phyloP scores from a whole-genome alignment of 2,329 filamentous ascomycete genomes.

The Teratosphaeria gauchensis region DNA sequence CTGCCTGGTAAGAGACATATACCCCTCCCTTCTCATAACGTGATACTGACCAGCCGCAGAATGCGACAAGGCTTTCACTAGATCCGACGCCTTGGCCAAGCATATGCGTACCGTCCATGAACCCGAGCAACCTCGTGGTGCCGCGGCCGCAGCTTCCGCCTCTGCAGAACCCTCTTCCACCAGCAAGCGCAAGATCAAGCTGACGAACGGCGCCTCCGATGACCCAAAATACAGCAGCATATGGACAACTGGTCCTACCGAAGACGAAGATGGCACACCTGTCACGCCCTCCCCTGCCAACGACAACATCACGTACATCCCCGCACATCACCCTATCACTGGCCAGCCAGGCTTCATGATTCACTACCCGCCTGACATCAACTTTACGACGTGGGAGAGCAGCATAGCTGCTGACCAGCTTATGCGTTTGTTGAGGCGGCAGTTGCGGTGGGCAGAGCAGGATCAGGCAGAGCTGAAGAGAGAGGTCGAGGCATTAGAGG shows the following conservation, averaged over 20 bases:
- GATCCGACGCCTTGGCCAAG: constrained; percentile 90
- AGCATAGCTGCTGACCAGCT: constrained; percentile 56
- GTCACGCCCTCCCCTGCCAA: constrained; percentile 31
- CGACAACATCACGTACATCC: constrained; percentile 50
- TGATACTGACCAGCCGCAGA: constrained; percentile 44
- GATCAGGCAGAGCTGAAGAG: constrained; percentile 54
- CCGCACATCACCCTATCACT: constrained; percentile 51
- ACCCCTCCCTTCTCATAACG: neutral
- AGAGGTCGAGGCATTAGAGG: constrained; percentile 59
- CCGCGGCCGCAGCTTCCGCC: constrained; percentile 59
- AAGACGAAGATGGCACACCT: constrained; percentile 23
- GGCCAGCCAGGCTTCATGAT: constrained; percentile 37
- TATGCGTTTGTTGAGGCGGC: constrained; percentile 51
- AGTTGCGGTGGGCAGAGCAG: constrained; percentile 62
- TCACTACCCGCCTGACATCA: constrained; percentile 46
- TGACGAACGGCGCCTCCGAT: constrained; percentile 26
- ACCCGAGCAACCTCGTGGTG: constrained; percentile 53
- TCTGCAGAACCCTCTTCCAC: constrained; percentile 56
- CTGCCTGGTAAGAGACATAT: constrained; percentile 59
- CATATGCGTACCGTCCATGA: constrained; percentile 99
- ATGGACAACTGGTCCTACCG: constrained; percentile 15
- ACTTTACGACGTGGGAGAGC: constrained; percentile 58
- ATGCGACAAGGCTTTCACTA: constrained; percentile 92
- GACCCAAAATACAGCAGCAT: constrained; percentile 6
- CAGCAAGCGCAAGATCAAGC: constrained; percentile 32